Base-by-base conservation (phyloP, 805 yeast genomes). In the Candida qinlingensis region DNA sequence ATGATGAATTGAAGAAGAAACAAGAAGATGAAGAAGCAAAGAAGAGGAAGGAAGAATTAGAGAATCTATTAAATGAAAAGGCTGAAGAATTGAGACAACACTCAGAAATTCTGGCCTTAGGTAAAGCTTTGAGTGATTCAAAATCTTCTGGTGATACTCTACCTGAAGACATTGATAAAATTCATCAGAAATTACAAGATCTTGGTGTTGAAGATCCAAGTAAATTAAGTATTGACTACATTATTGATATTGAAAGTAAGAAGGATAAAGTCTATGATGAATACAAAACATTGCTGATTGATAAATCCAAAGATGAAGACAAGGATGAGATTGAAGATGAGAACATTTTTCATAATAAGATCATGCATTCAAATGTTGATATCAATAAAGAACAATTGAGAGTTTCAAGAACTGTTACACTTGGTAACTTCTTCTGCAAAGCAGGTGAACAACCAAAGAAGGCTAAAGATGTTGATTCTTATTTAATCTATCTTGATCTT, bases 401-500 rank as follows among this genome's bases (percentile, higher is more conserved):
- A 46, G 83, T 80, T n/a, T 52, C 85, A 13, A 77, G 85, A 53
- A 83, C 87, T 5, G 74, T 86, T 37, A 82, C 88, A 2, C 70
- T 90, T 52, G 91, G 91, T 2, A 73, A 76, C 53, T 81, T 81
- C 57, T 82, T 81, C 58, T 43, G 44, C 4, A 29, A 53, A 28
- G 45, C 42, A 4, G 25, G 27, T 3, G 39, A 44, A 6, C 39
- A 53, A 28, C 33, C 48, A 43, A 49, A 13, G 38, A 56, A 52
- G 44, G 53, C 47, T 30, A 45, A 49, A 62, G 48, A 52, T 4
- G 56, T 74, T n/a, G 80, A 80, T 56, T 77, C 87, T 61, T 88
- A 82, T 64, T 67, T 90, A 42, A 75, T 89, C 25, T 88, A 94
- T 59, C 78, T 85, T 70, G 97, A 91, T 63, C 76, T 85, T 53